Evolutionary conservation across 176 grass and related monocot species (phyloP).

Genomic region (Juncus inflexus): DNA sequence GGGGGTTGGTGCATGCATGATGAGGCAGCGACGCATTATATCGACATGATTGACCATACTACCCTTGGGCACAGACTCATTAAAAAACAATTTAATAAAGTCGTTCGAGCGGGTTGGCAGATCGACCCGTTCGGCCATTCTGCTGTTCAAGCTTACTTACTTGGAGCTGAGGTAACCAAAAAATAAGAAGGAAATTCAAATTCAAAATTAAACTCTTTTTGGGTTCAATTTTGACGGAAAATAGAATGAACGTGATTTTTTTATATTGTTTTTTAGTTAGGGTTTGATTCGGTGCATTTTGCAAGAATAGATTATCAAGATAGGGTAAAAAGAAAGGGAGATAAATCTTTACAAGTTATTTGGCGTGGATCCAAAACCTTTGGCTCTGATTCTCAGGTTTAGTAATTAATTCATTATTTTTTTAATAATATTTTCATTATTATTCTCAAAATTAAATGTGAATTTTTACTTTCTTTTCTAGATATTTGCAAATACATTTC

Average conservation of each 20-base stretch:
- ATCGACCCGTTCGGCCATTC: constrained; percentile 98
- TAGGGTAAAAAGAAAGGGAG: constrained; percentile 49
- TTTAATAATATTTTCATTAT: background rate
- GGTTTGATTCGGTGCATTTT: constrained; percentile 87
- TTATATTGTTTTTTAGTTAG: constrained; percentile 47
- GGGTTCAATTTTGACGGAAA: background rate
- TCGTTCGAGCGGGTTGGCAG: constrained; percentile 82
- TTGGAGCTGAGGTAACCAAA: constrained; percentile 64
- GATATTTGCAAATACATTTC: constrained; percentile 93
- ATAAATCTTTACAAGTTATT: constrained; percentile 86
- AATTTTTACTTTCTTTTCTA: constrained; percentile 20
- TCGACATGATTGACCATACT: constrained; percentile 98
- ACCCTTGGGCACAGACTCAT: constrained; percentile 81
- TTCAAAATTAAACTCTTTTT: constrained; percentile 27
- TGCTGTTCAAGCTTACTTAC: constrained; percentile 77
- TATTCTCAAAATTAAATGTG: background rate
- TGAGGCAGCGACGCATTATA: constrained; percentile 85
- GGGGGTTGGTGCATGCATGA: constrained; percentile 99
- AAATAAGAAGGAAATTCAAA: too few species aligned
- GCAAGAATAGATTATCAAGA: constrained; percentile 98
- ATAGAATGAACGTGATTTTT: constrained; percentile 17
- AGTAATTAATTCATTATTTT: constrained; percentile 10
- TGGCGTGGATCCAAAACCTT: constrained; percentile 84
- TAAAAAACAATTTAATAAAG: constrained; percentile 79
- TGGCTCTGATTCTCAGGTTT: constrained; percentile 85